Conservation (phyloP, 73 alveolate genomes). For the Durusdinium trenchii region DNA sequence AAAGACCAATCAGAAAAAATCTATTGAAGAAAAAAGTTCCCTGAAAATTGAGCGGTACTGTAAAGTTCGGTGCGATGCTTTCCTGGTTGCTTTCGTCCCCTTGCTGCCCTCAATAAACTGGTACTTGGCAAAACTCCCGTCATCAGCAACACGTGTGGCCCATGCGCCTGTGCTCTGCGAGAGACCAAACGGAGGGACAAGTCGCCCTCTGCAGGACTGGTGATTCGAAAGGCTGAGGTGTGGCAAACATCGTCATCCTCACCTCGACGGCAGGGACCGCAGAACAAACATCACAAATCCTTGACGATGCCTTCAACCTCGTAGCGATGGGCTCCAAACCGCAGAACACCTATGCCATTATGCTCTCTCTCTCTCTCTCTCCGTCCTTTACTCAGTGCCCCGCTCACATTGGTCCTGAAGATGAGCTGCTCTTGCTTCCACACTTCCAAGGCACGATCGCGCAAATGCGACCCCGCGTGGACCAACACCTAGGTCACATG, state of each 20-base stretch:
- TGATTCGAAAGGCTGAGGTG: conserved; percentile 81
- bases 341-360: no score
- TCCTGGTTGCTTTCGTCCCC: background rate
- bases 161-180: conserved; percentile 33
- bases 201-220: conserved; percentile 66
- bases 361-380: background rate
- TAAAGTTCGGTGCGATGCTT: background rate
- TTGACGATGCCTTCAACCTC: no score
- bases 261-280: background rate
- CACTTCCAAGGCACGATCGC: conserved; percentile 72
- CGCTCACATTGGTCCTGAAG: conserved; percentile 60
- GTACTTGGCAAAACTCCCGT: no score
- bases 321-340: no score
- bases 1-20: no score
- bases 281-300: no score
- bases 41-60: no score
- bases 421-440: conserved; percentile 84
- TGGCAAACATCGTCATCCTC: conserved; percentile 90
- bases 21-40: no score
- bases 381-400: background rate
- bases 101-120: no score
- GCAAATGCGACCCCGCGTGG: conserved; percentile 56
- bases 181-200: conserved; percentile 64
- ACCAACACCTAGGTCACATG: conserved; percentile 29
- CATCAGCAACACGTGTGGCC: no score